phyloP scores from a whole-genome alignment of 495 filamentous ascomycete genomes.

The Tuber calosporum region DNA sequence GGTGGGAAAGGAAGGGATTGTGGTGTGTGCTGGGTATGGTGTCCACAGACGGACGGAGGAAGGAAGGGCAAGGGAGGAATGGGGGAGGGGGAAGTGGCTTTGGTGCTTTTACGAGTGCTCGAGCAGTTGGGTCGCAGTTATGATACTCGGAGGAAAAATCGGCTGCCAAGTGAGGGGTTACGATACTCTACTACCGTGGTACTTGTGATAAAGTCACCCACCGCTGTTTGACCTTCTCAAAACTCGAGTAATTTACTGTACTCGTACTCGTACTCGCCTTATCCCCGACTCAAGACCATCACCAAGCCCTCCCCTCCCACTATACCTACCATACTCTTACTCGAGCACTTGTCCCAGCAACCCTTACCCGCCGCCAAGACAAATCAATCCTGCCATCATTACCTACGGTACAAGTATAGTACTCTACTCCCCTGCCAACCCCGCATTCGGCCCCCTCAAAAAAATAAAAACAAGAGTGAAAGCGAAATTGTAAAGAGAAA shows the following conservation, averaged over 20 bases:
- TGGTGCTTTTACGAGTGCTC: too few relatives aligned
- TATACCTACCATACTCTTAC: not conserved
- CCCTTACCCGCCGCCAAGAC: not conserved
- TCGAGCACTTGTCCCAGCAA: not conserved
- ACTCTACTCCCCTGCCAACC: not conserved
- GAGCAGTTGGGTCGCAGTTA: not conserved
- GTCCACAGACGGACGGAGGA: not conserved
- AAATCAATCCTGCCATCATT: not conserved
- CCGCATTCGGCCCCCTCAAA: not conserved
- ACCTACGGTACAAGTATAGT: too few relatives aligned
- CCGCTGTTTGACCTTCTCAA: too few relatives aligned
- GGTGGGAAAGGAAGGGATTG: not conserved
- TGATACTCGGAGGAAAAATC: not conserved
- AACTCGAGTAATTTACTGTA: too few relatives aligned
- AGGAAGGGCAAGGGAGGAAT: not conserved
- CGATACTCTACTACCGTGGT: too few relatives aligned
- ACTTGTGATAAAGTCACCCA: too few relatives aligned
- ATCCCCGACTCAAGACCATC: not conserved
- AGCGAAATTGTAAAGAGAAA: not conserved
- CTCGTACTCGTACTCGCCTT: not conserved
- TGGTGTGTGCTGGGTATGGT: not conserved
- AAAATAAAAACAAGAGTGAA: not conserved
- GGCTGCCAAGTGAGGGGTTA: not conserved
- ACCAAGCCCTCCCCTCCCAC: not conserved
- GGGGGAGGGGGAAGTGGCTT: too few relatives aligned